Percentiles rank a stretch among this genome's conserved stretches.
phyloP scores from a whole-genome alignment of 305 asterid species.

The Fraxinus latifolia region DNA sequence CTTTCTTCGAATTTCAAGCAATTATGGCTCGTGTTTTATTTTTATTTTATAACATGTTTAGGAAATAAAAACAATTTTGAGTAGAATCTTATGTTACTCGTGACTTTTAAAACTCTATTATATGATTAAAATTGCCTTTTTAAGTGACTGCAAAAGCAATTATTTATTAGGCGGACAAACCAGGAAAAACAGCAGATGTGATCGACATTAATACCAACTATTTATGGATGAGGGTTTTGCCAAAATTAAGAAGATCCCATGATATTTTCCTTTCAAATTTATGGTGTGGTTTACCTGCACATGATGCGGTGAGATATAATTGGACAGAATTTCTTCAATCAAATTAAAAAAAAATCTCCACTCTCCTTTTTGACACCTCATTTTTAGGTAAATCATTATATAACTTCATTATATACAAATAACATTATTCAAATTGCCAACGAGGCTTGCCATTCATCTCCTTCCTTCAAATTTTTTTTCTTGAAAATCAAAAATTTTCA shows the following conservation, averaged over 20 bases:
- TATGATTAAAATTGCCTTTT: neutral
- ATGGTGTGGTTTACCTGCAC: too few species aligned
- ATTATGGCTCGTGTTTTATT: neutral
- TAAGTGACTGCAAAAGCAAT: neutral
- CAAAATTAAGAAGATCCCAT: neutral
- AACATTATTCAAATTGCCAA: too few species aligned
- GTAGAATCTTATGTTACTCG: neutral
- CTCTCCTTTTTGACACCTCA: too few species aligned
- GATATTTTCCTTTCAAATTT: neutral
- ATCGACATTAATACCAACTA: neutral
- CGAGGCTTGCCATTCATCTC: too few species aligned
- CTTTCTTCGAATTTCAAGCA: neutral
- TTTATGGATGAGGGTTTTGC: neutral
- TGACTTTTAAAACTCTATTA: neutral
- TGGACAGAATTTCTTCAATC: too few species aligned
- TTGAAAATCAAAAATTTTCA: too few species aligned
- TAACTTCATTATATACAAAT: too few species aligned
- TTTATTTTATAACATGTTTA: neutral
- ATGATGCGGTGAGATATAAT: too few species aligned
- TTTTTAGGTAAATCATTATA: too few species aligned
- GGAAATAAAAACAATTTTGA: neutral
- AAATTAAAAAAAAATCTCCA: too few species aligned
- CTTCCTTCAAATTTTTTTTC: too few species aligned
- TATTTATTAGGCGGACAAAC: neutral
- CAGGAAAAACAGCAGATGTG: neutral